Conservation (phyloP, 2,329 filamentous ascomycete species). For the Exserohilum turcica region DNA sequence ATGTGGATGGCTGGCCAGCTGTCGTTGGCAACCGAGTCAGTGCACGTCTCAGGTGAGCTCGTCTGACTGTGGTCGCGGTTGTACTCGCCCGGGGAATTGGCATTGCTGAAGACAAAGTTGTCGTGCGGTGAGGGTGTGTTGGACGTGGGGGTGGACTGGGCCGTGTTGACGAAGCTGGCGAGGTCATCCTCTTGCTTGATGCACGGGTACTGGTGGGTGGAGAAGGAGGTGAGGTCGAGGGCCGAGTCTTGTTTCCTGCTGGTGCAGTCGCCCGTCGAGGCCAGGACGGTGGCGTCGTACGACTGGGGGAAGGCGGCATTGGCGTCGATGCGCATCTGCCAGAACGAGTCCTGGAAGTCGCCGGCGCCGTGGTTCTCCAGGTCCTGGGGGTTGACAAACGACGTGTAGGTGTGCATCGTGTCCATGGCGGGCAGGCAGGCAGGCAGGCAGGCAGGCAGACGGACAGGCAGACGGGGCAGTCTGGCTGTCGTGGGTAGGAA, state of each 20-base stretch:
- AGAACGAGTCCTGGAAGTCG: slow-evolving; percentile 24
- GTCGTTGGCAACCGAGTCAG: slow-evolving; percentile 27
- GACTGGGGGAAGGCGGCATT: slow-evolving; percentile 10
- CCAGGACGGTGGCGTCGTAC: slow-evolving; percentile 8
- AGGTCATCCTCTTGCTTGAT: slow-evolving; percentile 24
- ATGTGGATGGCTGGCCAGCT: slow-evolving; percentile 36
- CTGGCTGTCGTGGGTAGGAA: slow-evolving; percentile 4
- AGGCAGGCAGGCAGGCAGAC: too few species aligned
- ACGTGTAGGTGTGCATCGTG: slow-evolving; percentile 20
- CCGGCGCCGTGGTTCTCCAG: slow-evolving; percentile 12
- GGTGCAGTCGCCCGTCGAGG: slow-evolving; percentile 16
- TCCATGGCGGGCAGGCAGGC: slow-evolving; percentile 24
- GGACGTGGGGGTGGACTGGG: slow-evolving; percentile 30
- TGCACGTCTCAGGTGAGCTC: slow-evolving; percentile 38
- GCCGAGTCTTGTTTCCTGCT: slow-evolving; percentile 31
- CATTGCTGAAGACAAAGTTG: slow-evolving; percentile 39
- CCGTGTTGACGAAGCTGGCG: slow-evolving; percentile 25
- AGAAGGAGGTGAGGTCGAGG: slow-evolving; percentile 28
- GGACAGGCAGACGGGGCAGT: too few species aligned
- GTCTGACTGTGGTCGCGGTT: slow-evolving; percentile 36
- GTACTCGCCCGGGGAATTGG: slow-evolving; percentile 41
- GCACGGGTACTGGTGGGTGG: slow-evolving; percentile 13
- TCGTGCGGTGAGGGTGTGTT: slow-evolving; percentile 38
- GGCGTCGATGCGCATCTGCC: slow-evolving; percentile 16
- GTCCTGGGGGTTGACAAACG: slow-evolving; percentile 28